Base-by-base conservation (phyloP, 768 basidiomycete species). In the Lyophyllum semitale region DNA sequence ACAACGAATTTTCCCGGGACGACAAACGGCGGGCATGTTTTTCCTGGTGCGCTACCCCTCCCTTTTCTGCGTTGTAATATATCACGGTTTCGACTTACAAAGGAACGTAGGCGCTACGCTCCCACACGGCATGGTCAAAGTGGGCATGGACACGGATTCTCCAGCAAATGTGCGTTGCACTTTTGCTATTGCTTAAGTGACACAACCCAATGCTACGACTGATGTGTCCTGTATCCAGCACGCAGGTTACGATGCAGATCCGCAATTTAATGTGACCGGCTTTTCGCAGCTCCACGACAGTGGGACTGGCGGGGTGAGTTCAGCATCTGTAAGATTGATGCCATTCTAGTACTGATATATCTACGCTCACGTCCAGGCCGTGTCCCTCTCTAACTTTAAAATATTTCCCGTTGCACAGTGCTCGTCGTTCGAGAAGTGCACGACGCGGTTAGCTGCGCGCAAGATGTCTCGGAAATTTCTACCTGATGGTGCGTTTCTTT, bases 61-160 rank as follows among this genome's bases (percentile, higher is more conserved):
- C 38, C 35, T 27, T 30, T 47, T 46, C 26, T 29, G 26, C 13
- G 9, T 20, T 22, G 8, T 15, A 13, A 17, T 25, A 18, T 13
- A 30, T 5, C 17, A 38, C 15, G 47, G 20, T 4, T 47, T 35
- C 33, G 17, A n/a, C n/a, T 13, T 15, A 47, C 17, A 40, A 3
- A 22, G 18, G 45, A 20, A 37, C 20, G 3, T 42, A 84, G 85
- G 85, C 40, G 84, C 83, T 0, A 86, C 83, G 2, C 62, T 84
- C 20, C 86, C 86, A 2, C 84, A 87, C 68, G 85, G 86, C n/a
- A 84, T 87, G 85, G 77, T 82, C 15, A 88, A 88, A 70, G 78
- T 72, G 2, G 85, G 85, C 7, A 80, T 86, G 78, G 85, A 88
- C 62, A 86, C 84, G 0, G 82, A 87, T 60, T 84, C 84, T 12